Percentiles rank a stretch among this genome's conserved stretches.
Conservation (phyloP, 177 flowering plant genomes). For the Vitis hybrid region DNA sequence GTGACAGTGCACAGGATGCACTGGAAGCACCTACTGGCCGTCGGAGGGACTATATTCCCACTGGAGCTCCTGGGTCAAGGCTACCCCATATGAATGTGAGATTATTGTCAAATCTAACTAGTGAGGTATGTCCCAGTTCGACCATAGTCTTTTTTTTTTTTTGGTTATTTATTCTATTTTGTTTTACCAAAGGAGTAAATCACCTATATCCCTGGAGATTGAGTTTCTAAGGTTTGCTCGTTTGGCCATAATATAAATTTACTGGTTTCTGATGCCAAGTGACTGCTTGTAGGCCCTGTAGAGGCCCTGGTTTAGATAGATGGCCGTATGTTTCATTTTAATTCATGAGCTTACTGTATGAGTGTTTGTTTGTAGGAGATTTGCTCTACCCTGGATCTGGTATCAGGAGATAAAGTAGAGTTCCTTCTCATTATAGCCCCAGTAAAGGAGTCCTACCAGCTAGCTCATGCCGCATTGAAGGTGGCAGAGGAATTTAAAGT, state of each 20-base stretch:
- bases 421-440: slow-evolving; percentile 84
- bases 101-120: slow-evolving; percentile 30
- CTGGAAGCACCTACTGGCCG: slow-evolving; percentile 69
- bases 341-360: too few relatives aligned
- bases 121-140: slow-evolving; percentile 43
- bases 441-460: slow-evolving; percentile 48
- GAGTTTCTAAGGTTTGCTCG: not conserved
- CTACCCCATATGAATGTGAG: slow-evolving; percentile 81
- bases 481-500: slow-evolving; percentile 59
- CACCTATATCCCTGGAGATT: not conserved
- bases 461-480: slow-evolving; percentile 66
- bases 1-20: slow-evolving; percentile 14
- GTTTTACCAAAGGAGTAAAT: too few relatives aligned
- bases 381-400: slow-evolving; percentile 86
- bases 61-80: slow-evolving; percentile 79
- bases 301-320: not conserved
- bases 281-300: not conserved
- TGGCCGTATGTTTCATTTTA: not conserved
- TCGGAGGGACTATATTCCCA: slow-evolving; percentile 79
- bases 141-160: not conserved
- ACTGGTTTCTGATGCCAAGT: not conserved
- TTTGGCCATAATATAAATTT: not conserved
- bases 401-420: slow-evolving; percentile 61
- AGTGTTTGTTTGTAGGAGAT: slow-evolving; percentile 38
- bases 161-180: not conserved